phyloP scores from a whole-genome alignment of 331 rosid species.

The Quercus lobata region DNA sequence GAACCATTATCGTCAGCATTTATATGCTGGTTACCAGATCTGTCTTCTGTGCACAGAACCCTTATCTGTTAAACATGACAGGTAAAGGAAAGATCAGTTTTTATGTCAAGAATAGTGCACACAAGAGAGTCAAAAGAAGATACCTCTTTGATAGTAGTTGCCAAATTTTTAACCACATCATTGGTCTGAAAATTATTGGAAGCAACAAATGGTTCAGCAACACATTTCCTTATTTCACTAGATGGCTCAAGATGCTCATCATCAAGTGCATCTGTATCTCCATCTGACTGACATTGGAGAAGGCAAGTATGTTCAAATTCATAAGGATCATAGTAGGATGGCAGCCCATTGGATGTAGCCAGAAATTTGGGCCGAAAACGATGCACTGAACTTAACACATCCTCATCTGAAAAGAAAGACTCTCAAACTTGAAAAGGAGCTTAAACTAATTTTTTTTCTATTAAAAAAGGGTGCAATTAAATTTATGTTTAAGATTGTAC shows the following conservation, averaged over 20 bases:
- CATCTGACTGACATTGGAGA: constrained; percentile 34
- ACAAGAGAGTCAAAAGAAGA: constrained; percentile 18
- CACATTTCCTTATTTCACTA: constrained; percentile 47
- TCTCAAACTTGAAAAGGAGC: not conserved
- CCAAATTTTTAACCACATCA: constrained; percentile 53
- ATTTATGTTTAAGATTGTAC: not conserved
- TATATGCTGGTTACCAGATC: constrained; percentile 31
- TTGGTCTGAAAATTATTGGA: constrained; percentile 30
- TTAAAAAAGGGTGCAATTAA: not conserved
- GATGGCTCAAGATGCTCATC: constrained; percentile 41
- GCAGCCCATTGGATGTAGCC: constrained; percentile 45
- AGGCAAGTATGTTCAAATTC: constrained; percentile 57
- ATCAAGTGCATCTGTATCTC: constrained; percentile 32
- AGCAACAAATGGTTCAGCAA: constrained; percentile 60
- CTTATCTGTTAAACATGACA: constrained; percentile 46
- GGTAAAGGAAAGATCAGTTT: constrained; percentile 4
- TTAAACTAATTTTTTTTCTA: not conserved
- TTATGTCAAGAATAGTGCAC: not conserved
- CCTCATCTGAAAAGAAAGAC: constrained; percentile 55
- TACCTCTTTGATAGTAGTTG: constrained; percentile 66
- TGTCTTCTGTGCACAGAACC: constrained; percentile 36
- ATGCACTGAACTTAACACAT: constrained; percentile 60
- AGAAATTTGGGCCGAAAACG: constrained; percentile 69
- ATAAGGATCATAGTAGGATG: constrained; percentile 45
- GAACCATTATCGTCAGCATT: constrained; percentile 17